Base-by-base conservation (phyloP, 805 yeast genomes). In the Lachancea sp. region DNA sequence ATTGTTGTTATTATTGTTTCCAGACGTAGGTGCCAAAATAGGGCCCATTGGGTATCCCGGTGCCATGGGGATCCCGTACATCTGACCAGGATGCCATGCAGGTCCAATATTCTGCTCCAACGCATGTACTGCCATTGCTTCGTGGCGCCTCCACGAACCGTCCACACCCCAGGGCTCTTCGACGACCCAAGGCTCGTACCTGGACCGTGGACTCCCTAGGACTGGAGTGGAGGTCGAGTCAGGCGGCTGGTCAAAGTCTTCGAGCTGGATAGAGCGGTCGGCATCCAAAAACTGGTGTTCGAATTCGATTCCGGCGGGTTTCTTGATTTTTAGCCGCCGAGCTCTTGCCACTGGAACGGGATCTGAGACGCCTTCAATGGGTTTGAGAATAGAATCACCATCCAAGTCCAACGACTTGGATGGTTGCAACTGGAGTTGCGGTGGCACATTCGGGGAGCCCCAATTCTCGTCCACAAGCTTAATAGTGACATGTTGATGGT, bases 181-280 rank as follows among this genome's bases (percentile, higher is more conserved):
- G 8, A 34, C 16, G 11, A 23, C 22, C 38, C 31, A 34, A 13
- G 30, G 29, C 8, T 19, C 30, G 15, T 12, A 16, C 12, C 9
- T 12, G 4, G 39, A 16, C 13, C 33, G 23, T 12, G 42, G 42
- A 25, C 42, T 38, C 2, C 36, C 41, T 24, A 30, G 41, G 3
- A 33, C 26, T n/a, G 62, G 62, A 9, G 62, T 58, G 3, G 62
- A 58, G 3, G 62, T 58, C 3, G 58, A 54, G 18, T 56, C 49
- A 13, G 62, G 62, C 3, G 61, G 60, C 44, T 54, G 56, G 34
- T 49, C 54, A 35, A 58, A 51, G 24, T 58, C 61, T 9, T 54
- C 56, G 17, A 52, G 38, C 25, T 50, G 46, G 15, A 58, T 37
- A 8, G 62, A 57, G 3, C 44, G 34, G 18, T 47, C 49, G 24